These are phyloP conservation scores for Exophiala dermatitidis DNA, from an alignment of 2,329 filamentous ascomycete species.

Conservation along the genomic window DNA sequence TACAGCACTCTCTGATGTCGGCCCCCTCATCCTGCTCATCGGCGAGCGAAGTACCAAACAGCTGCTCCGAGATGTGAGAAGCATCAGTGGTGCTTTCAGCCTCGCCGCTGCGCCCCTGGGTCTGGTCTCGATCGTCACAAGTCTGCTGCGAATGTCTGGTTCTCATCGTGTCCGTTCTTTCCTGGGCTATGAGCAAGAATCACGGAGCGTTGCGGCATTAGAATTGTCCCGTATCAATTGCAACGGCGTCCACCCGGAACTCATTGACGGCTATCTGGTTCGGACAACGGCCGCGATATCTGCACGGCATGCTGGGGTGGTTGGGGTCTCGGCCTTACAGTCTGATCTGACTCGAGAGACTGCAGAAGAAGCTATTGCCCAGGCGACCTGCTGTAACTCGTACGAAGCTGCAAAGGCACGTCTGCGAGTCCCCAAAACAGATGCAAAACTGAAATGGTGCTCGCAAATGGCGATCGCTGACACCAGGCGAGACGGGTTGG, in stretches of 20 bases:
- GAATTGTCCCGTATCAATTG: conserved; percentile 5
- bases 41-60: conserved; percentile 6
- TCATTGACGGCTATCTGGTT: conserved; percentile 1
- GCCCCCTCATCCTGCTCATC: background rate
- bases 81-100: conserved; percentile 1
- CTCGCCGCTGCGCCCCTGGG: conserved; percentile 1
- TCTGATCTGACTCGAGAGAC: background rate
- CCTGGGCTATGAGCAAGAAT: conserved; percentile 2
- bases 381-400: background rate
- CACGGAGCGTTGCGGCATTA: background rate
- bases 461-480: background rate
- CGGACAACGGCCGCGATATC: conserved; percentile 1
- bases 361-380: background rate
- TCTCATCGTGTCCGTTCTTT: background rate
- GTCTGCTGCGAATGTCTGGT: background rate
- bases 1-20: background rate
- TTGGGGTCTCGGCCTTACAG: background rate
- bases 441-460: background rate
- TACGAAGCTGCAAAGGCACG: background rate
- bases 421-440: conserved; percentile 1
- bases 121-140: conserved; percentile 1
- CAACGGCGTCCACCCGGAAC: background rate
- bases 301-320: background rate
- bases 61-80: background rate
- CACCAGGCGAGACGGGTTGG: background rate